Base-by-base conservation (phyloP, 257 asterid genomes). In the Solanum pinnatisectum region DNA sequence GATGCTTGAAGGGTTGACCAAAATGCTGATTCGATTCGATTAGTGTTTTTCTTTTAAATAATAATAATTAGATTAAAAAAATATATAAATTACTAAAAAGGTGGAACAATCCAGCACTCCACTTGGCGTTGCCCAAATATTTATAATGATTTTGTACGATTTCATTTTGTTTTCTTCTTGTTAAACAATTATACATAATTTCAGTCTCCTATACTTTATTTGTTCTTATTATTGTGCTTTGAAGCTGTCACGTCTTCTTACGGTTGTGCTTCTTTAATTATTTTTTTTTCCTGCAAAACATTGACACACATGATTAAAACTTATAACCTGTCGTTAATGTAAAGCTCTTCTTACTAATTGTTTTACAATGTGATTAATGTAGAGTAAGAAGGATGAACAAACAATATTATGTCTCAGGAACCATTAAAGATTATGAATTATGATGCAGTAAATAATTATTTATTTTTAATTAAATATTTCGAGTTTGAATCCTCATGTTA, bases 1-100 rank as follows among this genome's bases (percentile, higher is more conserved):
- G 85, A 68, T 83, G 60, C 87, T 63, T 71, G n/a, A 88, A 88
- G 88, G 90, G 96, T 91, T 93, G 94, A 92, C 95, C 89, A 89
- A 72, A 25, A 84, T 71, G 88, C 42, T 49, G 23, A 40, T 88
- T 63, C 67, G 68, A 81, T 81, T 81, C 14, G 20, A 81, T 46
- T 42, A 42, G 25, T 63, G 14, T 63, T n/a, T 63, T n/a, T 63
- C 65, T 56, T 56, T 56, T 56, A 56, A 56, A 18, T 23, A 70
- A 52, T 23, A 70, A 5, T 20, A 71, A 72, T 72, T 73, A 35
- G 46, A 22, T 36, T 30, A 65, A 18, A 33, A 33, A 33, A 2
- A 33, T 44, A 56, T 59, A 79, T 4, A 77, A 77, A 49, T 46
- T 67, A 67, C 42, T 49, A 76, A 56, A 78, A 84, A 15, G 87